Evolutionary conservation across 176 grass and related monocot species (phyloP).

Genomic region (Eragrostis nindensis): DNA sequence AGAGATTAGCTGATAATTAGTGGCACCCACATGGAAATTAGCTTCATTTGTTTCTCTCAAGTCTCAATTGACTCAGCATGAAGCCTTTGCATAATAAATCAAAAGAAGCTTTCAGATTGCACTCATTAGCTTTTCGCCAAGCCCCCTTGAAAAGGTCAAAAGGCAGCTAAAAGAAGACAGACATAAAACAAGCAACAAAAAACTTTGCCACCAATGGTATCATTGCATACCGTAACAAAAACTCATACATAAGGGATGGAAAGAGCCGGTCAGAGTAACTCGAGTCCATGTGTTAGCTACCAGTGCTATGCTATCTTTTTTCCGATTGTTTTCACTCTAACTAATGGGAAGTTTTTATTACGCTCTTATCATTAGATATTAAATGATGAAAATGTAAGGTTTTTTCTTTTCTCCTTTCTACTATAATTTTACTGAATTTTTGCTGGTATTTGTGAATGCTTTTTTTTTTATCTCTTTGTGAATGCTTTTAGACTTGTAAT

Average conservation of each 20-base stretch:
- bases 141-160: not conserved
- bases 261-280: not conserved
- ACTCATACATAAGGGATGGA: not conserved
- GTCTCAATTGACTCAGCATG: not conserved
- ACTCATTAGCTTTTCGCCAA: not conserved
- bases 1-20: conserved; percentile 27
- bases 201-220: not conserved
- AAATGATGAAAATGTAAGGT: too few species aligned
- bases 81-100: not conserved
- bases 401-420: too few species aligned
- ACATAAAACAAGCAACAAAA: not conserved
- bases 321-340: too few species aligned
- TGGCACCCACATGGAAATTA: conserved; percentile 22
- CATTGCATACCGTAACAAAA: not conserved
- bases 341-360: too few species aligned
- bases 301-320: not conserved
- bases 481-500: too few species aligned
- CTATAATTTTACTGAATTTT: too few species aligned
- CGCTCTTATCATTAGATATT: too few species aligned
- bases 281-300: not conserved
- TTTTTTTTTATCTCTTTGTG: too few species aligned
- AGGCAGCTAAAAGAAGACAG: not conserved
- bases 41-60: not conserved
- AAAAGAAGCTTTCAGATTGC: not conserved
- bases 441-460: too few species aligned